Percentiles rank a stretch among this genome's conserved stretches.
phyloP scores from a whole-genome alignment of 176 grass and related monocot species.

The Cenchrus purpureus region DNA sequence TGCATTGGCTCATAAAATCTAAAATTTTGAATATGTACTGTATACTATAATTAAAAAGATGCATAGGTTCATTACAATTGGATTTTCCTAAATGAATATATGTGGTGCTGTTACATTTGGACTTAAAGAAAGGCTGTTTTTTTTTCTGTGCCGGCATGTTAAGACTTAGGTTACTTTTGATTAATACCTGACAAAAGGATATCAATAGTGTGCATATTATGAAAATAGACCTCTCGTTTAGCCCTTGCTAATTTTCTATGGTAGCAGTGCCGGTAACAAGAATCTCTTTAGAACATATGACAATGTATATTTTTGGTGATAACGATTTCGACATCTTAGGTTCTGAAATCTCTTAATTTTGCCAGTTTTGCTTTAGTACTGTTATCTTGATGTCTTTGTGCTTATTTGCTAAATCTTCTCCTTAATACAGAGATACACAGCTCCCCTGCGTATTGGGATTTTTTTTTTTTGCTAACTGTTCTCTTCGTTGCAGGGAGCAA shows the following conservation, averaged over 20 bases:
- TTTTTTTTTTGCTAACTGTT: not conserved
- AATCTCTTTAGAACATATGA: not conserved
- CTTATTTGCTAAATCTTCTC: not conserved
- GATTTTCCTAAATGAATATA: too few species aligned
- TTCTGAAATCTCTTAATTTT: not conserved
- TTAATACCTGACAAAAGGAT: not conserved
- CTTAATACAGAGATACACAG: too few species aligned
- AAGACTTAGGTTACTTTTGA: not conserved
- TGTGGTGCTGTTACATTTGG: not conserved
- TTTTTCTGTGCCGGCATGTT: too few species aligned
- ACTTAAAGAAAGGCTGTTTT: too few species aligned
- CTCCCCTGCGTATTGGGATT: too few species aligned
- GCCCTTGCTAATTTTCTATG: not conserved
- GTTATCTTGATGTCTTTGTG: not conserved
- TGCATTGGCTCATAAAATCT: not conserved
- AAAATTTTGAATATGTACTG: not conserved
- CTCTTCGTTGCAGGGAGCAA: slow-evolving; percentile 61
- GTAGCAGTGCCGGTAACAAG: not conserved
- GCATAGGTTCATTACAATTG: not conserved
- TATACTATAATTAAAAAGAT: too few species aligned
- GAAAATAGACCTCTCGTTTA: not conserved
- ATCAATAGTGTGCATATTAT: not conserved
- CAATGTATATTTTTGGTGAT: not conserved
- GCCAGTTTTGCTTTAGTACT: not conserved
- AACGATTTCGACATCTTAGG: too few species aligned